Evolutionary conservation across 345 rosid genomes (phyloP).

Genomic region (Lepidium aucheri): DNA sequence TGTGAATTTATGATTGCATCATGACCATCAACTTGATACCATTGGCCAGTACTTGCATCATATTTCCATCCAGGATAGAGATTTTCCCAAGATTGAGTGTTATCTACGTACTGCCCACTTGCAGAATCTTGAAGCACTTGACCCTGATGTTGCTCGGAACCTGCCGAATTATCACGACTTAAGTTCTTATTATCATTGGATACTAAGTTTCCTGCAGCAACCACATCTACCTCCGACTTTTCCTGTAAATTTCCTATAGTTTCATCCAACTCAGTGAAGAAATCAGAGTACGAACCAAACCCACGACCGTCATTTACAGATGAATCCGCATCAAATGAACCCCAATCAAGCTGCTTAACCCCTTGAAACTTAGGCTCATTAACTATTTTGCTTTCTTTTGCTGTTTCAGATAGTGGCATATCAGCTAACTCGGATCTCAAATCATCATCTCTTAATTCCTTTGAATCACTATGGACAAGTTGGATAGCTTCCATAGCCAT

Average conservation of each 20-base stretch:
- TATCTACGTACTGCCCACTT: constrained; percentile 42
- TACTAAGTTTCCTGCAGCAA: background rate
- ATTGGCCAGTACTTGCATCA: constrained; percentile 64
- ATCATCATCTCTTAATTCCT: constrained; percentile 19
- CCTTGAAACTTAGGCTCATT: constrained; percentile 34
- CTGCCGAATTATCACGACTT: constrained; percentile 21
- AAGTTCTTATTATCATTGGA: constrained; percentile 22
- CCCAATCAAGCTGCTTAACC: constrained; percentile 86
- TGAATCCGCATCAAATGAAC: constrained; percentile 63
- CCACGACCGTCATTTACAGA: constrained; percentile 39
- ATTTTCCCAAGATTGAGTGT: constrained; percentile 66
- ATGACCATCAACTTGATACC: constrained; percentile 65
- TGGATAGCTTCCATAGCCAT: constrained; percentile 17
- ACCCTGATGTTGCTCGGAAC: constrained; percentile 16
- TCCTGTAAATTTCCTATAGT: constrained; percentile 33
- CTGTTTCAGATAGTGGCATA: constrained; percentile 15
- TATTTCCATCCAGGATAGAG: constrained; percentile 91
- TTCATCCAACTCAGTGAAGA: constrained; percentile 52
- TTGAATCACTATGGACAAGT: constrained; percentile 8
- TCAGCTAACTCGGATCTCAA: constrained; percentile 22
- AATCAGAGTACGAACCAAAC: constrained; percentile 67
- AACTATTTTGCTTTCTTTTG: constrained; percentile 3
- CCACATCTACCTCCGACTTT: constrained; percentile 26
- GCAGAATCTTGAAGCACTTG: constrained; percentile 18
- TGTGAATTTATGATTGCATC: constrained; percentile 26